Percentiles rank a stretch among this genome's conserved stretches.
Conservation (phyloP, 2,329 filamentous ascomycete species). For the Neocucurbitaria cava region DNA sequence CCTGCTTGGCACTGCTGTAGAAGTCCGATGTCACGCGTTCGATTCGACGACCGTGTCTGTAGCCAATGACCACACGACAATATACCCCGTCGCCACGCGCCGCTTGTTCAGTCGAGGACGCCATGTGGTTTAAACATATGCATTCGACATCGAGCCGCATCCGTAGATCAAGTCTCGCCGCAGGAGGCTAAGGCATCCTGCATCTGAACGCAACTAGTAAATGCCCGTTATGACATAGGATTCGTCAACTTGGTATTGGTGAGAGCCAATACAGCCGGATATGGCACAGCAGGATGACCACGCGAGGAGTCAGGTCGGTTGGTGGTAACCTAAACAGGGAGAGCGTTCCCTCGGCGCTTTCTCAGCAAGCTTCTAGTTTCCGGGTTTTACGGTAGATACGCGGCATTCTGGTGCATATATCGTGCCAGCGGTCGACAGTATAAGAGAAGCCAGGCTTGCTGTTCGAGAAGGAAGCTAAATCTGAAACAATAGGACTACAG, state of each 20-base stretch:
- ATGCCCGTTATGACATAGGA: background rate
- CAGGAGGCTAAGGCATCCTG: background rate
- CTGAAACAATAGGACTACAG: background rate
- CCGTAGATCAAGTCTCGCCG: background rate
- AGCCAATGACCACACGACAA: slow-evolving; percentile 1
- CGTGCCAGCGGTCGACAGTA: background rate
- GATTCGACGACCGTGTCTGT: background rate
- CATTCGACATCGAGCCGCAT: background rate
- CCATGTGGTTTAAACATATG: background rate
- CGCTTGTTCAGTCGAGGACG: background rate
- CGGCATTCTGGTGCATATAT: background rate
- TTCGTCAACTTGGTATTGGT: background rate
- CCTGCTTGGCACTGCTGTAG: slow-evolving; percentile 7
- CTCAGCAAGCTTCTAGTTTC: slow-evolving; percentile 3
- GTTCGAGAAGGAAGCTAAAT: background rate
- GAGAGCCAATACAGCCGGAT: slow-evolving; percentile 1
- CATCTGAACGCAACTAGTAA: background rate
- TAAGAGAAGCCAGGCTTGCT: background rate
- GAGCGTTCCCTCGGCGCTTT: background rate
- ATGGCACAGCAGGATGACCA: background rate
- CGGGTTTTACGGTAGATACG: slow-evolving; percentile 1
- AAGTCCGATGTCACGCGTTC: slow-evolving; percentile 7
- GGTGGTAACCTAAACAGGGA: slow-evolving; percentile 1
- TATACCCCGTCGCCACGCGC: background rate
- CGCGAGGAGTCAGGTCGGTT: background rate